A percentile compares a stretch with the other conserved stretches of the same genome.
phyloP scores from a whole-genome alignment of 176 grass and related monocot genomes.

The Carex cristatella region DNA sequence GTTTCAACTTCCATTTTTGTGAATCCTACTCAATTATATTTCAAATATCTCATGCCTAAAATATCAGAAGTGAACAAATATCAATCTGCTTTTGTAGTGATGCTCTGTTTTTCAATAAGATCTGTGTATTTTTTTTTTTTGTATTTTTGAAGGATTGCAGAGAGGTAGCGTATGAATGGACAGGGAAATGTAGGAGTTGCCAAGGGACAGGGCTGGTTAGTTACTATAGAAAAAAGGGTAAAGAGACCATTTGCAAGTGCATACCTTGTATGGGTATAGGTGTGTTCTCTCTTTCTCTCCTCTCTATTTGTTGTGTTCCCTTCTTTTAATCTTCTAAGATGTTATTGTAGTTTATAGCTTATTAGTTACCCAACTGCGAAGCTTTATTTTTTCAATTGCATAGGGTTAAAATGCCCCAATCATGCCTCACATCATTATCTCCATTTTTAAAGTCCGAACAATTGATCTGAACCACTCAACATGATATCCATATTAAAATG shows the following conservation, averaged over 20 bases:
- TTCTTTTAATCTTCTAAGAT: background rate
- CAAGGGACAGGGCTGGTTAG: conserved; percentile 89
- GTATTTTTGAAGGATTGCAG: conserved; percentile 64
- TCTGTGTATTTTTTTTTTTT: background rate
- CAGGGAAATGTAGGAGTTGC: conserved; percentile 90
- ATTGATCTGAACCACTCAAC: too few relatives aligned
- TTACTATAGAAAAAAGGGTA: conserved; percentile 85
- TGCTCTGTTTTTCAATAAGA: background rate
- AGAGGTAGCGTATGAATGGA: conserved; percentile 83
- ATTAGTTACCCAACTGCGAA: background rate
- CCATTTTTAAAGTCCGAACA: too few relatives aligned
- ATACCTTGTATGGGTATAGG: conserved; percentile 84
- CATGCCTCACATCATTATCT: too few relatives aligned
- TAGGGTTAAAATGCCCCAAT: too few relatives aligned
- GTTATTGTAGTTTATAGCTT: conserved; percentile 2
- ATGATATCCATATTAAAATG: too few relatives aligned
- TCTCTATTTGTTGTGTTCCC: background rate
- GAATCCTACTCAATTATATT: background rate
- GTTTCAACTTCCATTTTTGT: background rate
- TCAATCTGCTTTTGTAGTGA: background rate
- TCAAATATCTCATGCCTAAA: background rate
- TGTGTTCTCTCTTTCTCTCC: conserved; percentile 25
- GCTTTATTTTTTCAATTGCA: background rate
- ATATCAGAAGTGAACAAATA: background rate
- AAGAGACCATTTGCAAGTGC: conserved; percentile 90